These are phyloP conservation scores for Beauveria scarabaeidicola DNA, from an alignment of 2,329 filamentous ascomycete species.

Conservation along the genomic window DNA sequence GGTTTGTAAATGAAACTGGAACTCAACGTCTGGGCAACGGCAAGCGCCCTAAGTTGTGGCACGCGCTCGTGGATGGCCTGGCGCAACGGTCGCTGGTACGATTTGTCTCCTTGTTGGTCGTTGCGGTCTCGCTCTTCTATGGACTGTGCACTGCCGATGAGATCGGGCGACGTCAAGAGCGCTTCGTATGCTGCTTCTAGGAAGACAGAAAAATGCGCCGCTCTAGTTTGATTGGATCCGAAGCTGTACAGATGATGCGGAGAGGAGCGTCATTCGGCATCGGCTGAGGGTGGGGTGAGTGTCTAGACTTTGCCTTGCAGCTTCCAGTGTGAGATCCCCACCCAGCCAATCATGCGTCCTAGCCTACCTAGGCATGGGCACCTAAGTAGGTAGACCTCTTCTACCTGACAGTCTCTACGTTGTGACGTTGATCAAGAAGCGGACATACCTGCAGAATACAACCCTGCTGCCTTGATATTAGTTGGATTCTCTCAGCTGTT, in stretches of 20 bases:
- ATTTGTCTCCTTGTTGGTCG: background rate
- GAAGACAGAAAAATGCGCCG: background rate
- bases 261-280: slow-evolving; percentile 3
- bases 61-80: background rate
- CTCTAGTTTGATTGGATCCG: background rate
- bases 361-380: background rate
- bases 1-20: slow-evolving; percentile 4
- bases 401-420: background rate
- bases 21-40: background rate
- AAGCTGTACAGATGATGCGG: background rate
- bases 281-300: background rate
- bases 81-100: background rate
- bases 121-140: background rate
- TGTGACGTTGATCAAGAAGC: background rate
- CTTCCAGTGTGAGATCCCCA: background rate
- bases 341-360: background rate
- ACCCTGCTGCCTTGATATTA: background rate
- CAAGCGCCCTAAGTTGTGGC: background rate
- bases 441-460: background rate
- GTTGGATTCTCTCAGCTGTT: background rate
- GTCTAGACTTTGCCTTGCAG: background rate
- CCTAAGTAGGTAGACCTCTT: too few species aligned
- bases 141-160: too few species aligned
- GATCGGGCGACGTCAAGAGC: background rate
- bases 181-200: background rate